Base-by-base conservation (phyloP, 106 monocot species). In the Apostasia ramifera region DNA sequence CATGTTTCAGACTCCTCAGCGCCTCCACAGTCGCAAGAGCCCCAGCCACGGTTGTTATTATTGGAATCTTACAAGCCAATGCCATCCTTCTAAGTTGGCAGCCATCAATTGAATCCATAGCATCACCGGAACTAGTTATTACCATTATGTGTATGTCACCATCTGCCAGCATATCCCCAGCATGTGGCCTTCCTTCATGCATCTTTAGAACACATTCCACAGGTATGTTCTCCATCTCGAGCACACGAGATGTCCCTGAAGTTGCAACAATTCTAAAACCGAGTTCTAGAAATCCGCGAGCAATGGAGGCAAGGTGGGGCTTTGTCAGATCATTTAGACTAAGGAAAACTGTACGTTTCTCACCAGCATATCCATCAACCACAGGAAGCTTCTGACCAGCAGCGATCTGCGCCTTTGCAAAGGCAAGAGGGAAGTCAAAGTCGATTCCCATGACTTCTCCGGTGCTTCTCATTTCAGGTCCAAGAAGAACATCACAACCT, bases 381-480 rank as follows among this genome's bases (percentile, higher is more conserved):
- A 75, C 79, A 3, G 97, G 97, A 47, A 98, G 87, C 69, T 85
- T 85, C 74, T 98, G 92, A 2, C 97, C 97, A 15, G 97, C 97
- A 37, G 97, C 97, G 56, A 98, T 93, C 69, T 98, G 92, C 39
- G 97, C 97, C 80, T 98, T 98, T 0, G 97, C 97, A 73, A 97
- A 98, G 40, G 97, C 97, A 15, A 83, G 73, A 47, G 89, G 74
- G 71, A 98, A 98, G 6, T 87, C 84, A 43, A 57, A 81, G 46
- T 98, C 97, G 54, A 93, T 93, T 40, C 97, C 97, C 92, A 98
- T 98, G 26, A 98, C 97, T 69, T 98, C 97, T 15, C 97, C 97
- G 3, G 97, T 98, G 81, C 97, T 98, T 11, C 97, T 80, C 97
- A 98, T 98, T 78, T 98, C 97, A 39, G 97, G 97, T 2, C 97